Conservation (phyloP, 257 asterid genomes). For the Rauvolfia tetraphylla region DNA sequence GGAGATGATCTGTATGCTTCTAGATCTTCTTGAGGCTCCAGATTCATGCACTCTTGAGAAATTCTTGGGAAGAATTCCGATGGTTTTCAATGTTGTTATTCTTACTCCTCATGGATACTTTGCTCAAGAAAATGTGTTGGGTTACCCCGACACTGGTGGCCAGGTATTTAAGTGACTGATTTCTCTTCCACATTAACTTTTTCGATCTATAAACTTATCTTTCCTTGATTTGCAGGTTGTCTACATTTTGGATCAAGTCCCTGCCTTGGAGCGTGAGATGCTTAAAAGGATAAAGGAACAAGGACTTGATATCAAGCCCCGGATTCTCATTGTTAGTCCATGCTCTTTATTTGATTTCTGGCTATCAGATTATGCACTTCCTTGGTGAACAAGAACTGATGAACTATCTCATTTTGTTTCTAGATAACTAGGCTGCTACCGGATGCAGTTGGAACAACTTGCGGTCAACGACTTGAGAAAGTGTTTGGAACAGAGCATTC, state of each 20-base stretch:
- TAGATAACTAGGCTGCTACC: constrained; percentile 94
- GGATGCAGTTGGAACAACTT: constrained; percentile 97
- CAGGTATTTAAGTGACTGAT: constrained; percentile 45
- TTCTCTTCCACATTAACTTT: not conserved
- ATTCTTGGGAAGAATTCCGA: constrained; percentile 80
- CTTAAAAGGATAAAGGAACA: constrained; percentile 92
- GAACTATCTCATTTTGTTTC: not conserved
- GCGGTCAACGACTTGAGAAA: constrained; percentile 85
- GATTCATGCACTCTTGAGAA: constrained; percentile 86
- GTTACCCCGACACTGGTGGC: constrained; percentile 98
- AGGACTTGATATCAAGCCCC: constrained; percentile 86
- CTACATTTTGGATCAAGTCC: constrained; percentile 98
- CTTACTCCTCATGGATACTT: constrained; percentile 98
- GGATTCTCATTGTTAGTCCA: constrained; percentile 72
- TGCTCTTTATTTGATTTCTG: not conserved
- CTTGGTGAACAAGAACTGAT: not conserved
- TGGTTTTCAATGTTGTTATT: constrained; percentile 96
- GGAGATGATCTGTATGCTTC: constrained; percentile 82
- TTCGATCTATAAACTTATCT: not conserved
- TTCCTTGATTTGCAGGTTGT: constrained; percentile 55
- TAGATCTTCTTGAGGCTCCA: constrained; percentile 91
- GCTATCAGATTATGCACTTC: not conserved
- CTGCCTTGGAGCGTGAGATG: constrained; percentile 93
- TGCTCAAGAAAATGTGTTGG: constrained; percentile 97
- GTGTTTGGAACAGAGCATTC: constrained; percentile 88